Evolutionary conservation across 352 stramenopile genomes (phyloP), one percentile per base, ranked within the genome.

Genomic region (Globisporangium mamillatum): DNA sequence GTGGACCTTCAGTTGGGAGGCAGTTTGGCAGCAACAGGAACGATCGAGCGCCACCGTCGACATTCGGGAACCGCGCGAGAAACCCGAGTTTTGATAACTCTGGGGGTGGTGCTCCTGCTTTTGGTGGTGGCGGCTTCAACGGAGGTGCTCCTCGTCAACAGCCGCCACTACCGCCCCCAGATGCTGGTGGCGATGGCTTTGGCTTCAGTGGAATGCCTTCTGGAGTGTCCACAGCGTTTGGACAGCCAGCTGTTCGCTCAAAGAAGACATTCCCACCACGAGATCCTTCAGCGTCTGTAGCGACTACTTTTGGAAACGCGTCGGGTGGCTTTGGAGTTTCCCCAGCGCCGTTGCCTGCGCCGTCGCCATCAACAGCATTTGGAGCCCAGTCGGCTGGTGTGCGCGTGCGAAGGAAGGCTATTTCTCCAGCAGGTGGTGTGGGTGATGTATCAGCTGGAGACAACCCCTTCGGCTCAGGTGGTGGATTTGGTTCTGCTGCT

Each of bases 391-490:
- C 69, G 10, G 57, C 64, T 2, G 63, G 62, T 34, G 58, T 67
- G 22, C 60, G 58, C 60, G 69, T 74, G 48, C 55, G 65, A 22
- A 77, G 78, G 65, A 80, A 80, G 67, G n/a, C 66, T 67, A 14
- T 52, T 22, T 56, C 50, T 12, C 64, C 58, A 50, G 63, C 75
- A 12, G 65, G 24, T 54, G 7, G 59, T 63, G 24, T 29, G n/a
- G 9, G 27, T 58, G 48, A 52, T 5, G 44, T 52, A 24, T 16
- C 36, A 3, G 60, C 44, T 67, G 67, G 59, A 48, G 67, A 71
- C 20, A 81, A 78, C 27, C 68, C 73, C n/a, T 80, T 81, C 32
- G 9, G 56, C 8, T 61, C 32, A 9, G 56, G 29, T 29, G 50
- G 50, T 46, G 70, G 34, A 8, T 84, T 84, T 69, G 71, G 75